phyloP scores from a whole-genome alignment of 2,329 filamentous ascomycete genomes.

The Penicillium sp. region DNA sequence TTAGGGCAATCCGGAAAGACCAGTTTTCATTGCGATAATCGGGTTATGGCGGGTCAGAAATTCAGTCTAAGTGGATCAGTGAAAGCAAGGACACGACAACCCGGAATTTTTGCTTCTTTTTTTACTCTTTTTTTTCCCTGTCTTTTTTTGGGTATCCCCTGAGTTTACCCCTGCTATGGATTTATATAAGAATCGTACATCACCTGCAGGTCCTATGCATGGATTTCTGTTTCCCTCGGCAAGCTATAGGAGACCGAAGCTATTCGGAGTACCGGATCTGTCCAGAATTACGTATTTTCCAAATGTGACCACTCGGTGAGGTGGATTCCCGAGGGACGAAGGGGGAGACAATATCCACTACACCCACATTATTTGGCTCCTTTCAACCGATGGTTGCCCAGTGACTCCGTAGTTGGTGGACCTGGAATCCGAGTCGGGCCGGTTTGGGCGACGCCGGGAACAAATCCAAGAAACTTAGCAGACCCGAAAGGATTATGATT shows the following conservation, averaged over 20 bases:
- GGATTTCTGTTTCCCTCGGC: neutral
- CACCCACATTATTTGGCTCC: conserved; percentile 11
- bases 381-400: conserved; percentile 25
- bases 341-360: conserved; percentile 12
- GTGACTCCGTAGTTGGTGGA: conserved; percentile 24
- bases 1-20: conserved; percentile 18
- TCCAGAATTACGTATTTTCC: conserved; percentile 19
- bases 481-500: conserved; percentile 17
- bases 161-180: neutral
- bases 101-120: conserved; percentile 6
- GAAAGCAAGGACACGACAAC: conserved; percentile 19
- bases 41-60: conserved; percentile 25
- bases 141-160: neutral
- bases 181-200: neutral
- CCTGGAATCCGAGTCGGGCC: conserved; percentile 29
- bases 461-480: conserved; percentile 16
- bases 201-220: conserved; percentile 4
- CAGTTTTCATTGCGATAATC: conserved; percentile 11
- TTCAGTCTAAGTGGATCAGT: conserved; percentile 21
- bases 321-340: conserved; percentile 21
- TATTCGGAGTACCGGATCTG: conserved; percentile 2
- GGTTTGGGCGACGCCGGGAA: conserved; percentile 26
- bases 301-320: conserved; percentile 25
- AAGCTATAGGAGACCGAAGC: neutral
- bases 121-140: neutral